phyloP scores from a whole-genome alignment of 2,329 filamentous ascomycete genomes.

The Pezicula carpinea region DNA sequence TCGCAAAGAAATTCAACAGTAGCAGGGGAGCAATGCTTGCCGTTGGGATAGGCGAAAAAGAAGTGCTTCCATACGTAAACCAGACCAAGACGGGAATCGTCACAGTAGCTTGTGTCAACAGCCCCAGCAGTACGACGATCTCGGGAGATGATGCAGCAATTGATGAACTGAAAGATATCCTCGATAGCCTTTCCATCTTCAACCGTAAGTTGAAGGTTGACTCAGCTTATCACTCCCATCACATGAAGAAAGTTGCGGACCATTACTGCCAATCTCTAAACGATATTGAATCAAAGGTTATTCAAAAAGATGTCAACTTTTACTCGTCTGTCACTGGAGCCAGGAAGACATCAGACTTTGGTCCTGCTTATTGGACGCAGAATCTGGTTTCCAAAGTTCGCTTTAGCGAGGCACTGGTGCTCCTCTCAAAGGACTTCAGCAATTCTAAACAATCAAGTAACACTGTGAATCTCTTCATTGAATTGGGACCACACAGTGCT shows the following conservation, averaged over 20 bases:
- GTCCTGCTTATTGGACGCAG: slow-evolving; percentile 36
- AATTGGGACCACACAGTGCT: slow-evolving; percentile 29
- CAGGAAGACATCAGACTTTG: slow-evolving; percentile 18
- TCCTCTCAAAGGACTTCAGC: slow-evolving; percentile 7
- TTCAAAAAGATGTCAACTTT: slow-evolving; percentile 4
- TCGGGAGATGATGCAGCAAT: slow-evolving; percentile 10
- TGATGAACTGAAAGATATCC: slow-evolving; percentile 5
- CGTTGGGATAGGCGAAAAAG: slow-evolving; percentile 31
- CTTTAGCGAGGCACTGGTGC: slow-evolving; percentile 34
- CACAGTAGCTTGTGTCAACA: slow-evolving; percentile 27
- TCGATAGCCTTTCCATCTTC: slow-evolving; percentile 16
- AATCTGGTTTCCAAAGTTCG: slow-evolving; percentile 41
- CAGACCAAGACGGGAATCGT: neutral
- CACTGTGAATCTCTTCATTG: slow-evolving; percentile 12
- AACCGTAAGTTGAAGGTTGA: slow-evolving; percentile 14
- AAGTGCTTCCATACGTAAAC: slow-evolving; percentile 1
- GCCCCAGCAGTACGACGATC: slow-evolving; percentile 12
- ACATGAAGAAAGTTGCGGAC: slow-evolving; percentile 22
- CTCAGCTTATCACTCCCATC: slow-evolving; percentile 22
- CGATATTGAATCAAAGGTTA: neutral
- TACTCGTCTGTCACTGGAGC: slow-evolving; percentile 8
- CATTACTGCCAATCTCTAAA: slow-evolving; percentile 12
- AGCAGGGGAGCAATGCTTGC: slow-evolving; percentile 48
- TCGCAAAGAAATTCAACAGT: neutral
- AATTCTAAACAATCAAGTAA: slow-evolving; percentile 4